These are phyloP conservation scores for Thielaviopsis ethacetica DNA, from an alignment of 2,329 filamentous ascomycete species.

Conservation along the genomic window DNA sequence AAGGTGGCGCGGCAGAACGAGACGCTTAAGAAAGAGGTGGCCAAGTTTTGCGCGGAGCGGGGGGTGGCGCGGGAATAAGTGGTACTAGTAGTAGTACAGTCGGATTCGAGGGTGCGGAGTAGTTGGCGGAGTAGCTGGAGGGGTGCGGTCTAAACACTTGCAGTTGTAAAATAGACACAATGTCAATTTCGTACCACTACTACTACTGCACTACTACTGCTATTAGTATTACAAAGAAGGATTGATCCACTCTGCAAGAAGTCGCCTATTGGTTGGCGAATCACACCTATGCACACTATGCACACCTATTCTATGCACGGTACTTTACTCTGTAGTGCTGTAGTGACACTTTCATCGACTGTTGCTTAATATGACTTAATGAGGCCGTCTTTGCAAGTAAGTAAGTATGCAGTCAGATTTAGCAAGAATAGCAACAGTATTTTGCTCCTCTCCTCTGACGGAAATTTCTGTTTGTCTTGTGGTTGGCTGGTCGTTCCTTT, in stretches of 20 bases:
- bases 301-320: not conserved
- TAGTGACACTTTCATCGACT: not conserved
- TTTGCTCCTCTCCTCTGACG: not conserved
- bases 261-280: not conserved
- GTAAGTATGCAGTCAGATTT: not conserved
- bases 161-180: no score
- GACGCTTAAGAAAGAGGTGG: conserved; percentile 55
- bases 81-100: not conserved
- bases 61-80: conserved; percentile 21
- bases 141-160: no score
- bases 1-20: conserved; percentile 45
- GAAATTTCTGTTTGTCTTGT: not conserved
- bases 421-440: not conserved
- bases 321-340: not conserved
- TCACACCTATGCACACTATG: not conserved
- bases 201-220: no score
- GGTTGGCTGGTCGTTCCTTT: no score
- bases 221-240: no score
- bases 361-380: not conserved
- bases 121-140: no score
- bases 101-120: no score
- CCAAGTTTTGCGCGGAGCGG: conserved; percentile 55
- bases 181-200: no score
- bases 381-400: no score
- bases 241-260: not conserved